Percentiles rank a stretch among this genome's conserved stretches.
These are phyloP conservation scores for Cubamyces lactineus DNA, from an alignment of 768 basidiomycete genomes.

Conservation along the genomic window DNA sequence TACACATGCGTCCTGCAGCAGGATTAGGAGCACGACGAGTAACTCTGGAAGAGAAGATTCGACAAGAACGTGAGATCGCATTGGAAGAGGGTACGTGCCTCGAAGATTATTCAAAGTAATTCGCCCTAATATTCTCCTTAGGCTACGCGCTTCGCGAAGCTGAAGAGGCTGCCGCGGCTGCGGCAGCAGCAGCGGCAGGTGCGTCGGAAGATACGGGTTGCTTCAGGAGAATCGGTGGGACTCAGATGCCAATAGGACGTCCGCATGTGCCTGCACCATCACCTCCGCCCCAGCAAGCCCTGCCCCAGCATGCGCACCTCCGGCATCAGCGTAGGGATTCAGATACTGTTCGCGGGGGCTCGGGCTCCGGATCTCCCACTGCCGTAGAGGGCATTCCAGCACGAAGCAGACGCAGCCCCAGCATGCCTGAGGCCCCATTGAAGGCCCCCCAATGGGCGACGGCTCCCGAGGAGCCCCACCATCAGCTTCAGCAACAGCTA, in stretches of 20 bases:
- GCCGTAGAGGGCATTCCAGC: conserved; percentile 43
- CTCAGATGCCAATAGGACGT: conserved; percentile 26
- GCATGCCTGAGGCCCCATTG: conserved; percentile 61
- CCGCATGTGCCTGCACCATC: conserved; percentile 42
- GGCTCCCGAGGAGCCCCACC: conserved; percentile 6
- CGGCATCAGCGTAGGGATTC: conserved; percentile 73
- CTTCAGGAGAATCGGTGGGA: neutral
- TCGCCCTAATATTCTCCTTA: conserved; percentile 14
- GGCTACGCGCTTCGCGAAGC: conserved; percentile 34
- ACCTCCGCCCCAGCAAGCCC: conserved; percentile 51
- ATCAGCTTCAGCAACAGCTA: conserved; percentile 8
- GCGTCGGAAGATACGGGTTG: conserved; percentile 14
- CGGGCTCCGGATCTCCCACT: conserved; percentile 59
- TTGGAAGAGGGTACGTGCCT: conserved; percentile 44
- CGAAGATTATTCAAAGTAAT: neutral
- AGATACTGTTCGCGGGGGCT: conserved; percentile 62
- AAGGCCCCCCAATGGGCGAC: conserved; percentile 7
- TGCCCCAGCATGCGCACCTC: conserved; percentile 34
- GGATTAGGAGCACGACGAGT: conserved; percentile 47
- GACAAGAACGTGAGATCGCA: conserved; percentile 38
- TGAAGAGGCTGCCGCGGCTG: conserved; percentile 41
- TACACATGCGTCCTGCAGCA: conserved; percentile 44
- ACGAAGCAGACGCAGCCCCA: conserved; percentile 70
- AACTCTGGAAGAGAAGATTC: conserved; percentile 50
- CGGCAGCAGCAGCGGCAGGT: conserved; percentile 22